Evolutionary conservation across 257 asterid genomes (phyloP).

Genomic region (Mentha longifolia): DNA sequence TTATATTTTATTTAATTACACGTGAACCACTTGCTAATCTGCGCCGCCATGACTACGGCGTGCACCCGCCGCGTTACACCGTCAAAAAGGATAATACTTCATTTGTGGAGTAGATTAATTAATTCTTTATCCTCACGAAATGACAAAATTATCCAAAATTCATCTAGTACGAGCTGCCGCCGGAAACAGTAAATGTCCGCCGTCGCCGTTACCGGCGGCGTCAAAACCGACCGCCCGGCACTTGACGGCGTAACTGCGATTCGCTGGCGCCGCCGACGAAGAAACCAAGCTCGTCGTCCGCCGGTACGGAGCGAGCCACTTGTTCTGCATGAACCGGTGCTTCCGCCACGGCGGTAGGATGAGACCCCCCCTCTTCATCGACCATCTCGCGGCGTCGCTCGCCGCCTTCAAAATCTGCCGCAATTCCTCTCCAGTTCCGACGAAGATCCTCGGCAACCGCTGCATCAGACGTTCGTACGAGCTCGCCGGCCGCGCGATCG

Average conservation of each 20-base stretch:
- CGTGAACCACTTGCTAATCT: conserved; percentile 20
- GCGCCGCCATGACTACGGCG: conserved; percentile 32
- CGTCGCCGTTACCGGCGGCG: conserved; percentile 50
- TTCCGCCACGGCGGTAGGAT: conserved; percentile 86
- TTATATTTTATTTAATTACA: background rate
- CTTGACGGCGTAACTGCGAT: conserved; percentile 35
- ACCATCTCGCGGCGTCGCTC: conserved; percentile 63
- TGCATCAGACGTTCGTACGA: conserved; percentile 46
- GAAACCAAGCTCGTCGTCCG: conserved; percentile 53
- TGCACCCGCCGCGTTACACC: conserved; percentile 36
- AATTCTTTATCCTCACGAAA: background rate
- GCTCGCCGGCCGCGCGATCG: conserved; percentile 72
- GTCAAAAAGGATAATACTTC: background rate
- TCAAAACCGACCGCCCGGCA: conserved; percentile 77
- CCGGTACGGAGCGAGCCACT: conserved; percentile 68
- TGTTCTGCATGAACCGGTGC: conserved; percentile 76
- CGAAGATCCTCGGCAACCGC: conserved; percentile 54
- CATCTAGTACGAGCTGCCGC: conserved; percentile 58
- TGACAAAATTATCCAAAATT: conserved; percentile 4
- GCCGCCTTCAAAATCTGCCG: conserved; percentile 55
- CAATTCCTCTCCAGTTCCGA: conserved; percentile 60
- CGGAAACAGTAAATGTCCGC: conserved; percentile 38
- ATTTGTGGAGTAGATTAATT: background rate
- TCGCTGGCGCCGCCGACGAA: conserved; percentile 33
- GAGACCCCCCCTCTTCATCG: conserved; percentile 69